Evolutionary conservation across 768 basidiomycete species (phyloP).

Genomic region (Udeniomyces megalosporus): DNA sequence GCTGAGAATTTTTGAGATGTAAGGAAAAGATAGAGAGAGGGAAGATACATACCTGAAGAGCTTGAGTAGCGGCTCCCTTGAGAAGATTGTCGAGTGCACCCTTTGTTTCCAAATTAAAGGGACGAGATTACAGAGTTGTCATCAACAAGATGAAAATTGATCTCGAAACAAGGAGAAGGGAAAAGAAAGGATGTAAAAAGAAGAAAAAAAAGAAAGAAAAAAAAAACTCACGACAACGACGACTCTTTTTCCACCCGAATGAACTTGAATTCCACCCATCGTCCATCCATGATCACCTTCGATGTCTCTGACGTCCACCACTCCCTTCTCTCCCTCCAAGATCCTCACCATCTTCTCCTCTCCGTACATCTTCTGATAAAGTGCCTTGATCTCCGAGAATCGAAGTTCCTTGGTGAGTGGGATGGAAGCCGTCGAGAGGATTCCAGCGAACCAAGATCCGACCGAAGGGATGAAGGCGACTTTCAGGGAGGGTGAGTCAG

Average conservation of each 20-base stretch:
- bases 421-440: slow-evolving; percentile 69
- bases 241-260: slow-evolving; percentile 70
- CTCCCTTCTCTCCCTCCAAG: slow-evolving; percentile 36
- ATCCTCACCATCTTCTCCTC: slow-evolving; percentile 58
- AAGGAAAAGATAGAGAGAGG: background rate
- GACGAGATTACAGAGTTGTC: no score
- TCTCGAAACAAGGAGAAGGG: no score
- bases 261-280: slow-evolving; percentile 86
- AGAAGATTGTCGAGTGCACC: slow-evolving; percentile 90
- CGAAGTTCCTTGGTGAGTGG: slow-evolving; percentile 52
- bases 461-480: slow-evolving; percentile 78
- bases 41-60: background rate
- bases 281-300: slow-evolving; percentile 74
- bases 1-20: background rate
- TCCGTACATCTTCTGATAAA: slow-evolving; percentile 64
- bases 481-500: no score
- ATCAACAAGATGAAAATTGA: no score
- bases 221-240: slow-evolving; percentile 64
- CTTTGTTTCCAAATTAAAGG: no score
- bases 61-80: slow-evolving; percentile 82
- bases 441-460: slow-evolving; percentile 91
- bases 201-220: background rate
- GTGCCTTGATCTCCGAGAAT: slow-evolving; percentile 51
- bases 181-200: no score
- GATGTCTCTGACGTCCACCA: slow-evolving; percentile 58